phyloP scores from a whole-genome alignment of 2,329 filamentous ascomycete species.

The Penicillium thymicola region DNA sequence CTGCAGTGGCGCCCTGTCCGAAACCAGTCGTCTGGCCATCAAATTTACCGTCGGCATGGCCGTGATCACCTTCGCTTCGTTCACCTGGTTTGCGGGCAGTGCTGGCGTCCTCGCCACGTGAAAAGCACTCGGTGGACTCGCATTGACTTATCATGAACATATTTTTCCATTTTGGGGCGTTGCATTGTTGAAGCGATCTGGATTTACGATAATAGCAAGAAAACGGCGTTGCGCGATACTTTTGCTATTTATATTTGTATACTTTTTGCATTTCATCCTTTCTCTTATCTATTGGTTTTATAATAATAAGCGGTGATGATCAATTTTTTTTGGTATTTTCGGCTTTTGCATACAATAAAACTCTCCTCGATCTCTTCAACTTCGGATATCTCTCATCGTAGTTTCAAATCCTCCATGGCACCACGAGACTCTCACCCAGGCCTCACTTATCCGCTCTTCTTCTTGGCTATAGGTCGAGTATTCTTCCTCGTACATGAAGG shows the following conservation, averaged over 20 bases:
- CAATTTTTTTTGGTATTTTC: conserved; percentile 8
- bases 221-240: conserved; percentile 23
- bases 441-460: not conserved
- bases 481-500: not conserved
- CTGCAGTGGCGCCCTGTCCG: conserved; percentile 53
- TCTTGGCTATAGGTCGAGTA: not conserved
- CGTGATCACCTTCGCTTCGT: conserved; percentile 56
- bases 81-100: conserved; percentile 51
- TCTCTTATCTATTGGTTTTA: not conserved
- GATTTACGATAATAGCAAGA: conserved; percentile 32
- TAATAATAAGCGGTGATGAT: not conserved
- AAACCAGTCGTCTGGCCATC: conserved; percentile 54
- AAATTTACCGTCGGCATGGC: conserved; percentile 56
- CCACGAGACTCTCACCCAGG: not conserved
- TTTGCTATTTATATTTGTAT: conserved; percentile 6
- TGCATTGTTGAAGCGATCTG: conserved; percentile 20
- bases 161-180: conserved; percentile 12
- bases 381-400: not conserved
- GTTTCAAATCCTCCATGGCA: not conserved
- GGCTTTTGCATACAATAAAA: not conserved
- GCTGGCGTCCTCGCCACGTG: conserved; percentile 37
- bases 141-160: conserved; percentile 20
- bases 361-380: not conserved
- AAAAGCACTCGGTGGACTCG: not conserved
- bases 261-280: conserved; percentile 9